Base-by-base conservation (phyloP, 495 filamentous ascomycete species). In the Daldinia vernicosa region DNA sequence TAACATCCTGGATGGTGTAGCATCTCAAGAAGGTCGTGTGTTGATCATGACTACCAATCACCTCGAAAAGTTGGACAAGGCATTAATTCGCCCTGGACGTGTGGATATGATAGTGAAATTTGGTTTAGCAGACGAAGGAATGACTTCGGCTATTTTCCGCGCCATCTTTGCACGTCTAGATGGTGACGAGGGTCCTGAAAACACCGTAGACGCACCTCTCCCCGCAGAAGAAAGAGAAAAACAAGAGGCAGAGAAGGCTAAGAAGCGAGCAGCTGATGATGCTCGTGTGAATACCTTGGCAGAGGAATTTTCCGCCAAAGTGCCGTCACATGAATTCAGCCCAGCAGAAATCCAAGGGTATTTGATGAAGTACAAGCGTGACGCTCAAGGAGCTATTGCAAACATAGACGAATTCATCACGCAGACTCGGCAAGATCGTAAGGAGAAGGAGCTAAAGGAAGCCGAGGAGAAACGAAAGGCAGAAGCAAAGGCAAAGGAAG, bases 31-130 rank as follows among this genome's bases (percentile, higher is more conserved):
- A 76, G 92, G 92, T 12, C 86, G 91, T 5, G 87, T 94, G 17
- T 84, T 94, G 8, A 90, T 95, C 68, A 94, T 95, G 91, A 94
- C 92, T 2, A 93, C 92, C 51, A 95, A 95, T 72, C 90, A 93
- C 72, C 72, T 88, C 0, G 90, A 94, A 35, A 90, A 90, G 67
- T 83, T 95, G 0, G 92, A 95, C 70, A 82, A 88, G 39, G 92
- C 92, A 0, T 83, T 95, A 3, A 89, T 93, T 60, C 88, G 92
- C 0, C 90, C 91, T 11, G 92, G 92, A 0, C 86, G 92, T 15
- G 89, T 95, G 8, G 92, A 95, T 71, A 88, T 92, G 86, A 87
- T 85, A 28, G 84, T 94, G 59, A 80, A 86, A 37, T 94, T 94
- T 70, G 84, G 83, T 57, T 78, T 81, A 9, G 85, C 88, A 2